Evolutionary conservation across 352 stramenopile genomes (phyloP).

Genomic region (Pythium pectinolyticum): DNA sequence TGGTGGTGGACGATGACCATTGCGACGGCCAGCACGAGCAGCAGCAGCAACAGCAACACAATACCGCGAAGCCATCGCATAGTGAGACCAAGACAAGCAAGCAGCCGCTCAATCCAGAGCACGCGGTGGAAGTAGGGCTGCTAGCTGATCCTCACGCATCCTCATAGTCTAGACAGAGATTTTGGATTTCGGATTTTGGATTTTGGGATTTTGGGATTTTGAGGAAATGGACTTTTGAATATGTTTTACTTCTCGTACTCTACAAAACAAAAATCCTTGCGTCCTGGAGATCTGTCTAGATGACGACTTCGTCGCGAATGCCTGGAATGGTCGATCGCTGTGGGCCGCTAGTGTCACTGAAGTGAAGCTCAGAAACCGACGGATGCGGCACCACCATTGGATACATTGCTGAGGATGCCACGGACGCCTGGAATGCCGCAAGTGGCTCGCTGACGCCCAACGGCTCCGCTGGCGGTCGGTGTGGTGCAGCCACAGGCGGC

Average conservation of each 20-base stretch:
- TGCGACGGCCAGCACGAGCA: background rate
- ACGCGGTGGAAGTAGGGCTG: background rate
- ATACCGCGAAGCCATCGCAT: background rate
- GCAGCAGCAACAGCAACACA: no score
- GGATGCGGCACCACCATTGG: no score
- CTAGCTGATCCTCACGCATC: background rate
- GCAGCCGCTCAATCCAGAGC: background rate
- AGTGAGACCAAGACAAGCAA: background rate
- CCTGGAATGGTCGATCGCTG: background rate
- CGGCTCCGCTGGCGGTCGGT: no score
- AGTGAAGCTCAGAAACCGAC: background rate
- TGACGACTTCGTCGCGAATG: constrained; percentile 11
- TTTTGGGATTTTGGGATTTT: background rate
- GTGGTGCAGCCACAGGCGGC: no score
- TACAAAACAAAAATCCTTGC: no score
- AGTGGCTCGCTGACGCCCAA: no score
- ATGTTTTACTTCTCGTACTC: background rate
- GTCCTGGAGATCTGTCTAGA: background rate
- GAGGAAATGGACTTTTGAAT: no score
- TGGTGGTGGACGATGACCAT: constrained; percentile 3
- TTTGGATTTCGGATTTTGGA: background rate
- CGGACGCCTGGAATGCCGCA: no score
- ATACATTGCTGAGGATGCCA: no score
- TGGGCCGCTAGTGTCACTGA: background rate
- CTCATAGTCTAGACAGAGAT: background rate